phyloP scores from a whole-genome alignment of 371 early-diverging fungal species.

The Syncephalis fuscata region DNA sequence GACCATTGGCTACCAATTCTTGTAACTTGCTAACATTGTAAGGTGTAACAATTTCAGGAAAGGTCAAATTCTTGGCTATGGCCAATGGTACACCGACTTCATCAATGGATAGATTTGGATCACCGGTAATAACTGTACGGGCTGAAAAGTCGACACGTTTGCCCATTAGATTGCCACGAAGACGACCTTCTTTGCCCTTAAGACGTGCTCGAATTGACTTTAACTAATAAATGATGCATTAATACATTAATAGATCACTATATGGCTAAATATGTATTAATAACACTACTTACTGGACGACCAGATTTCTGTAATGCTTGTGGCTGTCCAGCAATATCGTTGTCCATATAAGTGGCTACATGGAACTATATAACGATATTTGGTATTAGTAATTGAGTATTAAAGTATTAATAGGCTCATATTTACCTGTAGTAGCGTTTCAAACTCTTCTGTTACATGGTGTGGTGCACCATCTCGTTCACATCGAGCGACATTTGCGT shows the following conservation, averaged over 20 bases:
- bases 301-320: conserved; percentile 94
- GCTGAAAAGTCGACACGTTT: conserved; percentile 99
- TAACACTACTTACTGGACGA: conserved; percentile 58
- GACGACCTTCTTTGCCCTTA: conserved; percentile 99
- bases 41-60: conserved; percentile 97
- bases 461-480: conserved; percentile 95
- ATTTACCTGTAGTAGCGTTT: conserved; percentile 73
- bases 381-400: not conserved
- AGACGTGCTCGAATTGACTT: conserved; percentile 96
- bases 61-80: conserved; percentile 97
- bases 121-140: conserved; percentile 99
- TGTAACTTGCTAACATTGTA: conserved; percentile 91
- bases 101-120: conserved; percentile 94
- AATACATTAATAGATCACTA: too few species aligned
- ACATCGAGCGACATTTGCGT: conserved; percentile 73
- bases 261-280: not conserved
- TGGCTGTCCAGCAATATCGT: conserved; percentile 96
- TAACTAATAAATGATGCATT: conserved; percentile 21
- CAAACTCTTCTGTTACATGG: conserved; percentile 92
- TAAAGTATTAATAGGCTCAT: not conserved
- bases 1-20: conserved; percentile 89
- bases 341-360: conserved; percentile 98
- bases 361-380: conserved; percentile 48
- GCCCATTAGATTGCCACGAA: conserved; percentile 99
- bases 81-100: conserved; percentile 98